Evolutionary conservation across 345 rosid genomes (phyloP), one percentile per base, ranked within the genome.

Genomic region (Excoecaria cochinchinensis): DNA sequence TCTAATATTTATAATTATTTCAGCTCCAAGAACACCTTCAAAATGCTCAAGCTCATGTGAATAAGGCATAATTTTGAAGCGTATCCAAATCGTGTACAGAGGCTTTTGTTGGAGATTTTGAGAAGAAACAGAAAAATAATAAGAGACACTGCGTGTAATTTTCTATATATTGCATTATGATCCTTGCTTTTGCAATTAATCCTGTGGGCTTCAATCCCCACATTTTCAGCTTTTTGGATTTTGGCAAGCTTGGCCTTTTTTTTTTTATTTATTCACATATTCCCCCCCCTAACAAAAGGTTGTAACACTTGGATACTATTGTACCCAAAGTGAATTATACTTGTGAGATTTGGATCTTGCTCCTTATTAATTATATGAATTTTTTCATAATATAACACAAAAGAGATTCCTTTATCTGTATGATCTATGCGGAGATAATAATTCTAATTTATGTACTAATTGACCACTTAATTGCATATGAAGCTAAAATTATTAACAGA

Each of bases 21-120:
- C 82, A 80, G 88, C 70, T 74, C 83, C 85, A 59, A 80, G 81
- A 53, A 82, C 87, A 36, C 72, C 80, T 65, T 52, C 84, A 60
- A 76, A 65, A 53, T 77, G 78, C 75, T 75, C 83, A 38, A 85
- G 86, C 67, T 76, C 83, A 51, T 73, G 81, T 73, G 72, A 69
- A 61, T 70, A 66, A 47, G 10, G 12, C 25, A 55, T 38, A 24
- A 4, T 3, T 22, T 60, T 6, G 8, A 56, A 21, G 15, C 12
- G 31, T 3, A 60, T 59, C 31, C 5, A 31, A 44, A 48, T 56
- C 57, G 1, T 86, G 85, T 84, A 81, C 77, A 86, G 68, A 79
- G 77, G 68, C 71, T 78, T 82, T 78, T 52, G 38, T 11, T 56
- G 73, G 31, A 53, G 19, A 48, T 75, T 78, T 78, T 78, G 65